These are phyloP conservation scores for Speleostelium caveatum DNA, from an alignment of 78 protist genomes.

Conservation along the genomic window DNA sequence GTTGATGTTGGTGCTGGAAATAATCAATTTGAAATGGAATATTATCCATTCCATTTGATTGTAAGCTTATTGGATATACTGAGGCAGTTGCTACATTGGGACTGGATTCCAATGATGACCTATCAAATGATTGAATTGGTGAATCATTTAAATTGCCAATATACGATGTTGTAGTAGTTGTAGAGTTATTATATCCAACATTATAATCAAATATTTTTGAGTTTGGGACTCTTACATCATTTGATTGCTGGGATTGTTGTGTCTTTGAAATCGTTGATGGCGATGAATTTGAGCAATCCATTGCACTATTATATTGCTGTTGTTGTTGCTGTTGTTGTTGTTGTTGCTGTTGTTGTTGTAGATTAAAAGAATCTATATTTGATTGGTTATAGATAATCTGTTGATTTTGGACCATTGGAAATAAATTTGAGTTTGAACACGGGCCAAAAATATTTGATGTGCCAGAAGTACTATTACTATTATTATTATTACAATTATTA, in stretches of 20 bases:
- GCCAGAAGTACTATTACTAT: conserved; percentile 5
- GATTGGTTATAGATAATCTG: too few species aligned
- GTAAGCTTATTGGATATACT: not conserved
- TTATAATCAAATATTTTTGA: not conserved
- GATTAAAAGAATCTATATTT: too few species aligned
- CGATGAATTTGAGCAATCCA: conserved; percentile 6
- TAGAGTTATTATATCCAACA: not conserved
- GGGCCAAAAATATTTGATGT: too few species aligned
- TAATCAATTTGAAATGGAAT: not conserved
- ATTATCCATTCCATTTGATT: not conserved
- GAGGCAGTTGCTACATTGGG: not conserved
- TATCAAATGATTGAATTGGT: too few species aligned
- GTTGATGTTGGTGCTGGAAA: not conserved
- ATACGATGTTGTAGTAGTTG: not conserved
- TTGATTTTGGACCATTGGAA: too few species aligned
- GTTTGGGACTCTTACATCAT: too few species aligned
- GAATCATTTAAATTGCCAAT: not conserved
- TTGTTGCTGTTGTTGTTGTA: not conserved
- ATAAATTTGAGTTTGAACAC: too few species aligned
- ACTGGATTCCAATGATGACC: not conserved
- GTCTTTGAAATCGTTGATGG: conserved; percentile 5
- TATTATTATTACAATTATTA: conserved; percentile 4
- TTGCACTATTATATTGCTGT: not conserved
- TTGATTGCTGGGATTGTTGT: not conserved
- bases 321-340: not conserved